Percentiles rank a stretch among this genome's conserved stretches.
These are phyloP conservation scores for Exserohilum turcica DNA, from an alignment of 2,329 filamentous ascomycete species.

Conservation along the genomic window DNA sequence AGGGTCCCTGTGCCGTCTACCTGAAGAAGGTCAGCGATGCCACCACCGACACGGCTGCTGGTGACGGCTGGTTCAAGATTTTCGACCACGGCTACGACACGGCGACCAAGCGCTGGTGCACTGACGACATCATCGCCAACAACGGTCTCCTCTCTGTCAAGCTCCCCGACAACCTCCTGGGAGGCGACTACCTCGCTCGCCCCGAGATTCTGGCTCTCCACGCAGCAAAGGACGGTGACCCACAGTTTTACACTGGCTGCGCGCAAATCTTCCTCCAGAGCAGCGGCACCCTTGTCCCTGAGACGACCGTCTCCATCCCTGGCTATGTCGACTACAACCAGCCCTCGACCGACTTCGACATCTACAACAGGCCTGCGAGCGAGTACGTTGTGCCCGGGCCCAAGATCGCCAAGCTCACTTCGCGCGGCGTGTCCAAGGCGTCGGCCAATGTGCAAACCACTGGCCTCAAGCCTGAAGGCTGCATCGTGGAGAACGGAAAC, in stretches of 20 bases:
- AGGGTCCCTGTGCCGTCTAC: slow-evolving; percentile 75
- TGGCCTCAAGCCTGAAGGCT: slow-evolving; percentile 61
- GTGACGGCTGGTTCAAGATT: slow-evolving; percentile 79
- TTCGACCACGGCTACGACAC: slow-evolving; percentile 70
- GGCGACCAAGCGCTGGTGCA: slow-evolving; percentile 66
- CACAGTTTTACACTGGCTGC: slow-evolving; percentile 77
- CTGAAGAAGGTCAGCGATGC: slow-evolving; percentile 70
- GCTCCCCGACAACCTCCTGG: slow-evolving; percentile 65
- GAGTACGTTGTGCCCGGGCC: slow-evolving; percentile 64
- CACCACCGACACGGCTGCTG: slow-evolving; percentile 56
- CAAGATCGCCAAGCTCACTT: slow-evolving; percentile 56
- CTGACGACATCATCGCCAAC: slow-evolving; percentile 68
- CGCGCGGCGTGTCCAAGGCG: slow-evolving; percentile 18
- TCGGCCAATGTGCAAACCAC: slow-evolving; percentile 46
- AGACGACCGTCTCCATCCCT: slow-evolving; percentile 67
- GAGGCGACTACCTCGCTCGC: slow-evolving; percentile 73
- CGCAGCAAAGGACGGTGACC: slow-evolving; percentile 57
- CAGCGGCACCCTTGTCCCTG: slow-evolving; percentile 53
- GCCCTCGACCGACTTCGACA: slow-evolving; percentile 66
- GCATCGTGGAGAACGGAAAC: slow-evolving; percentile 70
- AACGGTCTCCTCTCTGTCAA: slow-evolving; percentile 67
- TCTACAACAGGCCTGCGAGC: slow-evolving; percentile 58
- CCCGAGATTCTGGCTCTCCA: slow-evolving; percentile 74
- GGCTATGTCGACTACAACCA: slow-evolving; percentile 64
- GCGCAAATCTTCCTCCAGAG: slow-evolving; percentile 70